Conservation (phyloP, 106 monocot genomes). For the Vanilla planifolia region DNA sequence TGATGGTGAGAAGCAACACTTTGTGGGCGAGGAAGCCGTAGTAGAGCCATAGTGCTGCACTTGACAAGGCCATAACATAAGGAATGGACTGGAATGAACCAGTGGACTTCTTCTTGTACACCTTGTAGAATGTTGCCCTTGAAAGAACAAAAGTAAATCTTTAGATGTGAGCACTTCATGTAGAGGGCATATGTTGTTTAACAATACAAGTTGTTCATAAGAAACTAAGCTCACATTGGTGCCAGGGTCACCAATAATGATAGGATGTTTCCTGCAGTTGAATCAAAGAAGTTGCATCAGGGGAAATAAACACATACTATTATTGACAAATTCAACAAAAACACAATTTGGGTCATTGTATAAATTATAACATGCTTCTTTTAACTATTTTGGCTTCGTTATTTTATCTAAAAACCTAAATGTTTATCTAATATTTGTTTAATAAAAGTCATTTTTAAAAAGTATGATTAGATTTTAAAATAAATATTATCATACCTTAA, state of each 20-base stretch:
- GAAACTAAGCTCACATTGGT: conserved; percentile 27
- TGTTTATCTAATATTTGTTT: background rate
- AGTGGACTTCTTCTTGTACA: conserved; percentile 42
- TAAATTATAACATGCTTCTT: background rate
- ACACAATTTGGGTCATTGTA: background rate
- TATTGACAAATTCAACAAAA: background rate
- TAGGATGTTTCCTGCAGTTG: conserved; percentile 28
- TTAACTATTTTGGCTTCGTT: background rate
- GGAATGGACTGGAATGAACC: conserved; percentile 38
- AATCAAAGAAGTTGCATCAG: background rate
- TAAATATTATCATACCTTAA: background rate
- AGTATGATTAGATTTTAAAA: background rate
- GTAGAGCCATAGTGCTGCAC: conserved; percentile 42
- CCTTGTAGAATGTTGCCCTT: conserved; percentile 42
- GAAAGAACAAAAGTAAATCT: background rate
- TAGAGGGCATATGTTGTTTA: background rate
- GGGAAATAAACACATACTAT: too few species aligned
- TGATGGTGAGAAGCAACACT: conserved; percentile 34
- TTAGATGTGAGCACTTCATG: background rate
- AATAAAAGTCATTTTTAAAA: background rate
- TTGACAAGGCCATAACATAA: conserved; percentile 39
- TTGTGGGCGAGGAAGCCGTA: conserved; percentile 27
- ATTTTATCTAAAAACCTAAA: background rate
- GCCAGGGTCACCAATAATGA: conserved; percentile 35
- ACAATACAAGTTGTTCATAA: background rate